These are phyloP conservation scores for Stereum hirsutum DNA, from an alignment of 1,284 basidiomycete species.

Conservation along the genomic window DNA sequence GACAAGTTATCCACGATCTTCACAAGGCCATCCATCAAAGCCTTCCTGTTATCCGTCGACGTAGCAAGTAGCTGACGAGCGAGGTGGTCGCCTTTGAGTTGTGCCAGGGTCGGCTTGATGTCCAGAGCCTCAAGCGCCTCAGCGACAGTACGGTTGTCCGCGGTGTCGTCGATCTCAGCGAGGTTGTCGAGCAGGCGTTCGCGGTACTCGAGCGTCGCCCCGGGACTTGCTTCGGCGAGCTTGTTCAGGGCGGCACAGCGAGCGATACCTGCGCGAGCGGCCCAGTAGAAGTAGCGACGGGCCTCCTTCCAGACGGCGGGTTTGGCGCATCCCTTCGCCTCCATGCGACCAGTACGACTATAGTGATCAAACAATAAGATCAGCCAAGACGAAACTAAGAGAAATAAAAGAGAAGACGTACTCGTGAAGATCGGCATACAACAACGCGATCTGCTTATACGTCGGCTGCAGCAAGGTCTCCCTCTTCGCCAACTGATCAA, in stretches of 20 bases:
- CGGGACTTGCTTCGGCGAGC: conserved; percentile 55
- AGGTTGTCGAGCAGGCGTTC: conserved; percentile 48
- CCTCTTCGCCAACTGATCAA: conserved; percentile 63
- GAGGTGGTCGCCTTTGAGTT: conserved; percentile 59
- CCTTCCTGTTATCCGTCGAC: conserved; percentile 61
- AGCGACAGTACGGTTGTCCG: conserved; percentile 45
- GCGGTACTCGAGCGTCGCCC: conserved; percentile 51
- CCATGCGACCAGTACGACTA: conserved; percentile 94
- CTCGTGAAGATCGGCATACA: conserved; percentile 98
- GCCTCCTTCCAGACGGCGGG: conserved; percentile 82
- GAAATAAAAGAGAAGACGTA: conserved; percentile 29
- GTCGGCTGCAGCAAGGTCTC: conserved; percentile 84
- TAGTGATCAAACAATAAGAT: conserved; percentile 6
- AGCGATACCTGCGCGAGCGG: conserved; percentile 73
- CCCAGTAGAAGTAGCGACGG: conserved; percentile 94
- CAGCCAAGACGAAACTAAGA: conserved; percentile 9
- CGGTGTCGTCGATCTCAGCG: conserved; percentile 40
- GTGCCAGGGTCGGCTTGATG: conserved; percentile 44
- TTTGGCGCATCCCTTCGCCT: conserved; percentile 91
- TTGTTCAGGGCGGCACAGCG: conserved; percentile 50
- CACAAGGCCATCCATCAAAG: conserved; percentile 56
- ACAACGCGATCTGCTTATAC: conserved; percentile 88
- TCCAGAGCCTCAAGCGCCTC: conserved; percentile 63
- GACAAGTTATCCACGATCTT: conserved; percentile 62
- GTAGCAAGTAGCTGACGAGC: conserved; percentile 51